Evolutionary conservation across 2,329 filamentous ascomycete genomes (phyloP), one percentile per base, ranked within the genome.

Genomic region (Periconia sp.): DNA sequence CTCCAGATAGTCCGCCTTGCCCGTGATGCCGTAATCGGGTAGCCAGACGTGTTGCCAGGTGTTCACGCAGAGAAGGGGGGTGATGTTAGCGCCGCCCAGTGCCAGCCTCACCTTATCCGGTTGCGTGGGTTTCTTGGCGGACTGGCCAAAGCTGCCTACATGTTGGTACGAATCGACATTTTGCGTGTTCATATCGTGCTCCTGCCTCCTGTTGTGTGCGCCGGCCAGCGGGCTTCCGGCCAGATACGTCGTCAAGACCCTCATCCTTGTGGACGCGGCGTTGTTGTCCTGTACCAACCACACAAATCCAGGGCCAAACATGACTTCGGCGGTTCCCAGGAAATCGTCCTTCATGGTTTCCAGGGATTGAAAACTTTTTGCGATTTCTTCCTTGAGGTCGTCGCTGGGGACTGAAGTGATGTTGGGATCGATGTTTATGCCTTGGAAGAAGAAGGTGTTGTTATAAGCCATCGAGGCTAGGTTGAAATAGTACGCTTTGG

Each of bases 291-390:
- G 70, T 66, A 97, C 90, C 57, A 99, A 87, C 94, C 94, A 99
- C 71, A 97, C 89, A 77, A 95, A 97, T 60, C 94, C 94, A 0
- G 93, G 92, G 50, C 93, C 94, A 78, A 99, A 97, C 92, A 97
- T 97, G 77, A 86, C 84, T 62, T 85, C 82, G 54, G 93, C 93
- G 41, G 89, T 95, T 60, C 87, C 80, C 68, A 94, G 76, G 75
- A 99, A 86, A 72, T 94, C 90, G 64, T 82, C 81, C 70, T 86
- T 86, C 54, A 99, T 85, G 30, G 89, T 92, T 60, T 95, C 89
- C 64, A 95, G 79, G 65, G 88, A 91, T 3, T 37, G 88, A 79
- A 96, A 97, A 66, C 85, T 85, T 61, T 79, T 77, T 65, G 84
- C 79, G 63, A 97, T 85, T 52, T 83, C 80, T 53, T 69, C 61